Evolutionary conservation across 1,284 basidiomycete species (phyloP), one percentile per base, ranked within the genome.

Genomic region (Paramarasmius palmivorus): DNA sequence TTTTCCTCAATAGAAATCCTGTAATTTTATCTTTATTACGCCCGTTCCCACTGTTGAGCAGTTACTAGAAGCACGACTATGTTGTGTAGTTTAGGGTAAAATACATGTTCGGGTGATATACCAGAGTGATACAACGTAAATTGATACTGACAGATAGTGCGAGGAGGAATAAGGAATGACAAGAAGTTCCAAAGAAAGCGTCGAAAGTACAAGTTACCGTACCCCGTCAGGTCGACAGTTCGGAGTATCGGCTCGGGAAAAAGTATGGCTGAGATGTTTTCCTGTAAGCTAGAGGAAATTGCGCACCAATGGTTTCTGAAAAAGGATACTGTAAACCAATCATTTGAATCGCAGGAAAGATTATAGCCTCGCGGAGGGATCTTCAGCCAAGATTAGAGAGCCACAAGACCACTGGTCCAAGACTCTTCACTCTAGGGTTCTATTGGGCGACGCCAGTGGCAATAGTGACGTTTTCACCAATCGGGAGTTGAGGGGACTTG

Each of bases 401-500:
- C 49, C 56, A 53, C 55, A 53, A 38, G 40, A 55, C 59, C 55
- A 56, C 49, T 46, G 53, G 54, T 55, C 50, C 37, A 54, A 45
- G 15, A n/a, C 44, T 26, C 44, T 46, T 46, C 19, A 17, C 25
- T 44, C 20, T 44, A 44, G 41, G n/a, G 6, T 44, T 29, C 71
- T 78, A 86, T 79, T 77, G 78, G 32, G 74, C 78, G 46, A 26
- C 25, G 25, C 72, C 72, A 50, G 83, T 76, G 54, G 78, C 75
- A 50, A 88, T 73, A 50, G 81, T 73, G 56, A 82, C 75, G 59
- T 81, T 84, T 67, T 90, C 88, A 58, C 79, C 79, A 57, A 83
- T 81, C 12, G 84, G 77, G 51, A 86, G 66, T 65, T 83, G 82
- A 58, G 86, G 79, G 25, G 83, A 75, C 68, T 82, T 86, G 71